Conservation (phyloP, 352 stramenopile species). For the Phytophthora pluvialis region DNA sequence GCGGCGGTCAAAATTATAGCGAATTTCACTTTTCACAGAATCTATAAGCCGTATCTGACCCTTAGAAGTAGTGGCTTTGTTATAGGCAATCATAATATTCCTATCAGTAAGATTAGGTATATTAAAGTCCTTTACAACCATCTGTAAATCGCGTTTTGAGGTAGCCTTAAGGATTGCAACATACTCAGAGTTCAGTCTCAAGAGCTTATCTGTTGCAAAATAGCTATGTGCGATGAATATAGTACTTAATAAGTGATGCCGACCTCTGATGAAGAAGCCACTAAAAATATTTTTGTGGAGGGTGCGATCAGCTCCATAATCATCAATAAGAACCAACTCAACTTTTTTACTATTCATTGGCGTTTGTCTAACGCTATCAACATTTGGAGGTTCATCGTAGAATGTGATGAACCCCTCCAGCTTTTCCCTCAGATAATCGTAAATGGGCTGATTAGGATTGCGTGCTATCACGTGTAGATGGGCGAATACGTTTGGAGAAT, state of each 20-base stretch:
- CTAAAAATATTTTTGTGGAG: constrained; percentile 15
- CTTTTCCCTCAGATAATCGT: constrained; percentile 3
- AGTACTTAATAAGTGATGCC: not conserved
- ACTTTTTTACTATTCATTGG: constrained; percentile 2
- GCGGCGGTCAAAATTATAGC: too few species aligned
- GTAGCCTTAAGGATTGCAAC: too few species aligned
- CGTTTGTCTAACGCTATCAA: not conserved
- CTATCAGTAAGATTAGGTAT: too few species aligned
- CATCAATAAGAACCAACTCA: constrained; percentile 28
- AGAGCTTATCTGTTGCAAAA: constrained; percentile 4
- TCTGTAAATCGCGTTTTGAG: too few species aligned
- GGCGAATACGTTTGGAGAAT: constrained; percentile 7
- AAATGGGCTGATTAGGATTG: constrained; percentile 9
- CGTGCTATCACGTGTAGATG: constrained; percentile 10
- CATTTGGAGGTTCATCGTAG: not conserved
- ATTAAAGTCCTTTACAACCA: too few species aligned
- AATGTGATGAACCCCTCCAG: constrained; percentile 13
- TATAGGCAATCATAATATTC: too few species aligned
- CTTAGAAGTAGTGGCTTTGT: too few species aligned
- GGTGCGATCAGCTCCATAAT: constrained; percentile 13
- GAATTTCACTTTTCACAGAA: too few species aligned
- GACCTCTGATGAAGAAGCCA: constrained; percentile 2
- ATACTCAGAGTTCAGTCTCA: too few species aligned
- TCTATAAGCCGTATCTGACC: too few species aligned
- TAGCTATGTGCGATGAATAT: constrained; percentile 9